Base-by-base conservation (phyloP, 495 filamentous ascomycete species). In the Trichoderma parareesei region DNA sequence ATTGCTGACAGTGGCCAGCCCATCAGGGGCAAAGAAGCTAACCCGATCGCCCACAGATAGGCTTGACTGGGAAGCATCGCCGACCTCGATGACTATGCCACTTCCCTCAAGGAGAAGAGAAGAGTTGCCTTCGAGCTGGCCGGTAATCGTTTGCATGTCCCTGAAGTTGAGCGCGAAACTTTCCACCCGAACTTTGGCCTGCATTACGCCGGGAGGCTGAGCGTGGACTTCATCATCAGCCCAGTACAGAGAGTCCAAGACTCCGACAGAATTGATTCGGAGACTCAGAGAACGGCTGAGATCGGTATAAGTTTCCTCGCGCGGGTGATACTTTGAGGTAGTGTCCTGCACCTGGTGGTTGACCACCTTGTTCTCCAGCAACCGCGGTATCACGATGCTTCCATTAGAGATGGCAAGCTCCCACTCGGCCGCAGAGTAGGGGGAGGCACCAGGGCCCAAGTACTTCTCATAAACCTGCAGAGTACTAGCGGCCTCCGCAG, bases 21-120 rank as follows among this genome's bases (percentile, higher is more conserved):
- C 53, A 57, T 57, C 27, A 57, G 53, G 53, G 20, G 7, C 33
- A 57, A 38, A 57, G 53, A 57, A 57, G 53, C 53, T 37, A 33
- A 57, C 53, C 11, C 27, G 53, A 38, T 57, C 53, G 20, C 53
- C 53, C 27, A 57, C 53, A 16, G 53, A 57, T 9, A 57, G 27
- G 5, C 27, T 57, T 33, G 53, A 11, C 27, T 38, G 53, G 11
- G 53, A 57, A 57, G 53, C 53, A 16, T 57, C 53, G 4, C 53
- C 53, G 1, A 57, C 11, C 8, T 57, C 20, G 53, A 57, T 13
- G 14, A 57, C 53, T 14, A 2, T 57, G 8, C 53, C 53, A 37
- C 53, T 57, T 57, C 53, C 53, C 11, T 57, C 53, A 10, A 57
- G 27, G 3, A 57, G 53, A 37, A 57, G 53, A 38, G 53, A 57